Percentiles rank a stretch among this genome's conserved stretches.
These are phyloP conservation scores for Ramalina intermedia DNA, from an alignment of 495 filamentous ascomycete species.

Conservation along the genomic window DNA sequence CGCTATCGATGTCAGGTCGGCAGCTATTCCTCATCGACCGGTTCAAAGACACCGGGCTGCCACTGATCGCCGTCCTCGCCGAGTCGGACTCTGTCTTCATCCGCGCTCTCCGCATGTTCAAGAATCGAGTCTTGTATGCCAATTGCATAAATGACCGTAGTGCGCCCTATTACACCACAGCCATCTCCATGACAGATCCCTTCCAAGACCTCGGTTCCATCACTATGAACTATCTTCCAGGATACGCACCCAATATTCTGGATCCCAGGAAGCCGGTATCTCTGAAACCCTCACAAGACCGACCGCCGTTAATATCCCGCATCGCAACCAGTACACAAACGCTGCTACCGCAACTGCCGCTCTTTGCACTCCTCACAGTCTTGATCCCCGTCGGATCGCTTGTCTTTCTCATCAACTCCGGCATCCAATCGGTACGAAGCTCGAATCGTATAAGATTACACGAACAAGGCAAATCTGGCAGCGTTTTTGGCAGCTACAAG, in stretches of 20 bases:
- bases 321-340: conserved; percentile 18
- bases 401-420: conserved; percentile 60
- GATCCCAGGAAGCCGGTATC: conserved; percentile 50
- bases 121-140: conserved; percentile 58
- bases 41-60: conserved; percentile 67
- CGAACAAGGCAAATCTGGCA: conserved; percentile 51
- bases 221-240: conserved; percentile 54
- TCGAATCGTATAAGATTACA: conserved; percentile 59
- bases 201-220: conserved; percentile 49
- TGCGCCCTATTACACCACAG: conserved; percentile 69
- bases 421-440: conserved; percentile 59
- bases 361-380: conserved; percentile 45
- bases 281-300: conserved; percentile 23
- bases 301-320: conserved; percentile 20
- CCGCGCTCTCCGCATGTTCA: conserved; percentile 57
- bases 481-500: conserved; percentile 51
- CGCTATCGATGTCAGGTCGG: conserved; percentile 63
- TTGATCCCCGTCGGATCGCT: conserved; percentile 54
- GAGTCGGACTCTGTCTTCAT: conserved; percentile 82
- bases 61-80: conserved; percentile 66
- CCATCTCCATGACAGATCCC: conserved; percentile 59
- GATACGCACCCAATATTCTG: conserved; percentile 64
- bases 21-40: conserved; percentile 80
- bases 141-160: conserved; percentile 77
- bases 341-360: conserved; percentile 32